These are phyloP conservation scores for Fusarium albosuccineum DNA, from an alignment of 2,329 filamentous ascomycete genomes.

Conservation along the genomic window DNA sequence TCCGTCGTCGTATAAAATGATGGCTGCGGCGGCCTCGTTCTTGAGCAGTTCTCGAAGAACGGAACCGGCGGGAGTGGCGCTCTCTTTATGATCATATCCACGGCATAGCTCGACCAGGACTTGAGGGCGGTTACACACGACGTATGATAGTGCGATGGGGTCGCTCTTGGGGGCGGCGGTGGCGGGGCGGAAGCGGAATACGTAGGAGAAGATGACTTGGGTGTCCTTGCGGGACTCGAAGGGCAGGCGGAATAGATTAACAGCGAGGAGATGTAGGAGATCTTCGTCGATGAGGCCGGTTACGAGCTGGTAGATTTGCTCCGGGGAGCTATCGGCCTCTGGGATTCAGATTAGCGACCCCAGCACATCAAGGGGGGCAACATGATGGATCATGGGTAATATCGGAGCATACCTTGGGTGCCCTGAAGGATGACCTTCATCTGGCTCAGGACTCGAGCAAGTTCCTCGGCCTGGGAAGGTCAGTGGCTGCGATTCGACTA, in stretches of 20 bases:
- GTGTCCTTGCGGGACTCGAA: conserved; percentile 98
- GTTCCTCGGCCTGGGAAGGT: conserved; percentile 78
- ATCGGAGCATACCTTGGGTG: conserved; percentile 77
- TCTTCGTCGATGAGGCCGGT: conserved; percentile 89
- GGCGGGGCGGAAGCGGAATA: conserved; percentile 87
- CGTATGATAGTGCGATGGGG: conserved; percentile 87
- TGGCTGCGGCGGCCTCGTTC: conserved; percentile 88
- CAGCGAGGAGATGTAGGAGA: conserved; percentile 85
- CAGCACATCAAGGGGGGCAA: conserved; percentile 10
- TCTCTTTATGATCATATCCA: conserved; percentile 91
- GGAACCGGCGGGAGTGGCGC: conserved; percentile 89
- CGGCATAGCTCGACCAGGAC: conserved; percentile 89
- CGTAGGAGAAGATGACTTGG: conserved; percentile 94
- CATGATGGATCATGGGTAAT: neutral
- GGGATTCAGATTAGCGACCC: conserved; percentile 33
- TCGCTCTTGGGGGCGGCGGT: conserved; percentile 76
- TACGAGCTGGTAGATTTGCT: conserved; percentile 89
- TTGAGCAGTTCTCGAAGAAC: conserved; percentile 90
- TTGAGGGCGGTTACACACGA: conserved; percentile 87
- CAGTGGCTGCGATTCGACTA: conserved; percentile 2
- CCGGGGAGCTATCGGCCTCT: conserved; percentile 89
- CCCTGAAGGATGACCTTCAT: conserved; percentile 96
- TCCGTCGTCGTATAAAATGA: conserved; percentile 93
- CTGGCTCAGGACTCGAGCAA: conserved; percentile 85
- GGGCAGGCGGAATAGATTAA: conserved; percentile 84